Conservation (phyloP, 768 basidiomycete species). For the Psilocybe cyanescens region DNA sequence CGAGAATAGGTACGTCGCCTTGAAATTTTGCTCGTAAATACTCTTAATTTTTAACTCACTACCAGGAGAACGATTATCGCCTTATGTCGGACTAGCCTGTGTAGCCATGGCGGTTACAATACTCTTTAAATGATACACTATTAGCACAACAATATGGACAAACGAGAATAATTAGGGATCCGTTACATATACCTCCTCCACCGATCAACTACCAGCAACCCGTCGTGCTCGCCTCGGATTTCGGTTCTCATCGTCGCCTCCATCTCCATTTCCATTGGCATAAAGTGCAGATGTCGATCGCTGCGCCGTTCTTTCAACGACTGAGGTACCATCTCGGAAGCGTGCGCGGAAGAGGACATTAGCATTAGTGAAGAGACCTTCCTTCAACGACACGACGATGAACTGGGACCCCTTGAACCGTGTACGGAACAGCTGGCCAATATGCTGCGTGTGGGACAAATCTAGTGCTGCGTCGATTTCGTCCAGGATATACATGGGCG, state of each 20-base stretch:
- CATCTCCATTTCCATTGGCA: constrained; percentile 32
- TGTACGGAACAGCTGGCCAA: constrained; percentile 96
- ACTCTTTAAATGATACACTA: constrained; percentile 39
- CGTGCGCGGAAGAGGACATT: constrained; percentile 93
- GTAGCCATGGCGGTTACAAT: constrained; percentile 89
- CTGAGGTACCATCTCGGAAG: constrained; percentile 92
- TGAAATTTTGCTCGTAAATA: not conserved
- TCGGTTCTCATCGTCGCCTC: constrained; percentile 32
- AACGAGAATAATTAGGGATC: constrained; percentile 20
- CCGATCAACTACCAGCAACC: constrained; percentile 12
- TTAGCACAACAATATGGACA: constrained; percentile 27
- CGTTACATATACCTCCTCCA: not conserved
- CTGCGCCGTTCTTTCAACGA: constrained; percentile 82
- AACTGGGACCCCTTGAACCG: constrained; percentile 98
- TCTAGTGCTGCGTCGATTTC: constrained; percentile 99
- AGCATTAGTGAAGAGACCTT: constrained; percentile 96
- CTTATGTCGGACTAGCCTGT: constrained; percentile 94
- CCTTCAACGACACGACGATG: constrained; percentile 96
- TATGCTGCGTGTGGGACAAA: constrained; percentile 95
- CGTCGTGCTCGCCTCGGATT: constrained; percentile 28
- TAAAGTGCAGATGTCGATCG: constrained; percentile 59
- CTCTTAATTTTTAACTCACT: not conserved
- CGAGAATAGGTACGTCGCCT: constrained; percentile 79
- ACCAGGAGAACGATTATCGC: constrained; percentile 91
- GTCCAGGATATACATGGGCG: constrained; percentile 99